Evolutionary conservation across 768 basidiomycete genomes (phyloP).

Genomic region (Crepidotus variabilis): DNA sequence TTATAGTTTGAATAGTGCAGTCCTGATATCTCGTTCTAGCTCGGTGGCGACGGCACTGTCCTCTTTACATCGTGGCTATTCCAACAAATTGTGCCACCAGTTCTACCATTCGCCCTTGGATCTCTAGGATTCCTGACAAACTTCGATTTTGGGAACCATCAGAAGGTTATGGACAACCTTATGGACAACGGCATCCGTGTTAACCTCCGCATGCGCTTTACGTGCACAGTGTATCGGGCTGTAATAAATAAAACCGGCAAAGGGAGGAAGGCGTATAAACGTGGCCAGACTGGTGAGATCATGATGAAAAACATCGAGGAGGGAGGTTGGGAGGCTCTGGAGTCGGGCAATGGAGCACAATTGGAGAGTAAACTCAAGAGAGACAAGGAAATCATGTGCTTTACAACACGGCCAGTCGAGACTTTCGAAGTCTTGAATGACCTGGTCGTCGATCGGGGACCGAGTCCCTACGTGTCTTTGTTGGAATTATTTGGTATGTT

Average conservation of each 20-base stretch:
- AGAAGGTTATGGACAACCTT: slow-evolving; percentile 79
- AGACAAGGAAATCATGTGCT: slow-evolving; percentile 99
- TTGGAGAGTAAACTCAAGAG: slow-evolving; percentile 50
- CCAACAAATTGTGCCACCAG: slow-evolving; percentile 97
- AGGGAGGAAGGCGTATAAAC: slow-evolving; percentile 81
- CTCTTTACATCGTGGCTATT: slow-evolving; percentile 99
- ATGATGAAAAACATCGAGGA: slow-evolving; percentile 91
- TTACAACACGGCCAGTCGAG: slow-evolving; percentile 90
- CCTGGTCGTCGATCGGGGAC: slow-evolving; percentile 95
- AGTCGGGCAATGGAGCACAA: slow-evolving; percentile 62
- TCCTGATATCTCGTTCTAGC: slow-evolving; percentile 40
- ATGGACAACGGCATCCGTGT: slow-evolving; percentile 94
- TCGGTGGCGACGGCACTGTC: slow-evolving; percentile 97
- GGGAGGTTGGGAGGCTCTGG: slow-evolving; percentile 95
- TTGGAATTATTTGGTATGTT: slow-evolving; percentile 88
- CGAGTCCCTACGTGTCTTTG: slow-evolving; percentile 94
- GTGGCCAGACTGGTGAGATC: slow-evolving; percentile 92
- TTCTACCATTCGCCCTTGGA: slow-evolving; percentile 94
- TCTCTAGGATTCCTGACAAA: slow-evolving; percentile 97
- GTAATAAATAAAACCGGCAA: slow-evolving; percentile 69
- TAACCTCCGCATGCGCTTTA: slow-evolving; percentile 98
- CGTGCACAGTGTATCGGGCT: slow-evolving; percentile 96
- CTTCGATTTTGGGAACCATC: slow-evolving; percentile 89
- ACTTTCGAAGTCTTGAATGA: slow-evolving; percentile 97
- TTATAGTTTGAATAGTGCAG: neutral